Evolutionary conservation across 2,329 filamentous ascomycete species (phyloP).

Genomic region (Ophiostoma ulmi): DNA sequence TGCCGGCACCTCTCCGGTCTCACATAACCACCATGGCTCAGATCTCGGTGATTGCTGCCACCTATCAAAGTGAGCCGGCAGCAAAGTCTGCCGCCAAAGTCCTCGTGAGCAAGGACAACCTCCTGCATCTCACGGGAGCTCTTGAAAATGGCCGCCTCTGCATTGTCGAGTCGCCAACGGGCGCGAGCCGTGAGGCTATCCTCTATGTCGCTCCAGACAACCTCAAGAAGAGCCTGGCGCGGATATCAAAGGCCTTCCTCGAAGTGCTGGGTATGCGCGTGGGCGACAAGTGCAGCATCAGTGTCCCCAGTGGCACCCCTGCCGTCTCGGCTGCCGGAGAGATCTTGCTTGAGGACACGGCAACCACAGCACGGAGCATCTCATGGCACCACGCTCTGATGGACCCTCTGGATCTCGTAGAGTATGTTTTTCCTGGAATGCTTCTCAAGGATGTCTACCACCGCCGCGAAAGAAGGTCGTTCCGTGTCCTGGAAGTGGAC

Average conservation of each 20-base stretch:
- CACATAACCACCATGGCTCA: constrained; percentile 16
- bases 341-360: constrained; percentile 58
- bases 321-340: constrained; percentile 51
- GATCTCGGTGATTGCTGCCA: neutral
- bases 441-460: constrained; percentile 60
- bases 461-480: constrained; percentile 54
- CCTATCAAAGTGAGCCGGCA: constrained; percentile 20
- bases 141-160: constrained; percentile 27
- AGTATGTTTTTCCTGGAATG: constrained; percentile 65
- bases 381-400: constrained; percentile 38
- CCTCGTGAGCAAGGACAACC: constrained; percentile 28
- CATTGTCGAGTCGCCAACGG: constrained; percentile 23
- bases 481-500: constrained; percentile 55
- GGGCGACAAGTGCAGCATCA: constrained; percentile 58
- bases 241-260: constrained; percentile 69
- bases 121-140: constrained; percentile 26
- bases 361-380: constrained; percentile 30
- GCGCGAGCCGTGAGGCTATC: constrained; percentile 24
- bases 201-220: constrained; percentile 24
- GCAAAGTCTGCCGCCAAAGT: constrained; percentile 24
- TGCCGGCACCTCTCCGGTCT: neutral
- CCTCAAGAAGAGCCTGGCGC: constrained; percentile 31
- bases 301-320: constrained; percentile 40
- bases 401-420: constrained; percentile 42
- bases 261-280: constrained; percentile 68